Conservation (phyloP, 2,329 filamentous ascomycete species). For the Aspergillus versicolor region DNA sequence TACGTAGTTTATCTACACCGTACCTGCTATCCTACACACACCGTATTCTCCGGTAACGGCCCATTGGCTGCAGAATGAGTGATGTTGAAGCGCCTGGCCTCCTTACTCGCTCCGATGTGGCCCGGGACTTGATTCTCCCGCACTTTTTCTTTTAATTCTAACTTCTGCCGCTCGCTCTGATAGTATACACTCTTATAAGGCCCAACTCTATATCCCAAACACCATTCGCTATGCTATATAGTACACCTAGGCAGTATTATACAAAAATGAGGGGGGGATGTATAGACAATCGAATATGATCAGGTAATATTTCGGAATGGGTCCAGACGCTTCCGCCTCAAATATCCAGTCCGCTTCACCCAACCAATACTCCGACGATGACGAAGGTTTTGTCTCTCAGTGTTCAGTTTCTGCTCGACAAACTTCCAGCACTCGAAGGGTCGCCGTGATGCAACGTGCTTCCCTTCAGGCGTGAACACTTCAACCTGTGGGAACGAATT, state of each 20-base stretch:
- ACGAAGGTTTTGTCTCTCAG: constrained; percentile 30
- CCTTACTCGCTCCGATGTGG: too few species aligned
- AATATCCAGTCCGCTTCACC: constrained; percentile 19
- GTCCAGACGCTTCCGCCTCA: too few species aligned
- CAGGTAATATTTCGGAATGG: background rate
- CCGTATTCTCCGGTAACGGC: too few species aligned
- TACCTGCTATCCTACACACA: too few species aligned
- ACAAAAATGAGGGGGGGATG: background rate
- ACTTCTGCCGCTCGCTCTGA: background rate
- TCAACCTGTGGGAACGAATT: constrained; percentile 65
- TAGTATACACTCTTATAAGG: background rate
- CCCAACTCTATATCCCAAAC: constrained; percentile 3
- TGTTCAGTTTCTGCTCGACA: constrained; percentile 30
- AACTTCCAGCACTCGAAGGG: constrained; percentile 38
- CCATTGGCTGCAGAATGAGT: too few species aligned
- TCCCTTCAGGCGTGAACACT: constrained; percentile 81
- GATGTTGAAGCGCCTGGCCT: too few species aligned
- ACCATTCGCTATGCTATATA: constrained; percentile 17
- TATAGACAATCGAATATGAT: background rate
- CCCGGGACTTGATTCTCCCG: too few species aligned
- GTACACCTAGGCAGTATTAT: background rate
- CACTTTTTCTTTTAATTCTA: too few species aligned
- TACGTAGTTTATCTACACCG: background rate
- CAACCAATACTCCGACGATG: constrained; percentile 26
- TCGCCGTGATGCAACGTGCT: constrained; percentile 60